Evolutionary conservation across 164 flowering plant species (phyloP).

Genomic region (Stephania japonica): DNA sequence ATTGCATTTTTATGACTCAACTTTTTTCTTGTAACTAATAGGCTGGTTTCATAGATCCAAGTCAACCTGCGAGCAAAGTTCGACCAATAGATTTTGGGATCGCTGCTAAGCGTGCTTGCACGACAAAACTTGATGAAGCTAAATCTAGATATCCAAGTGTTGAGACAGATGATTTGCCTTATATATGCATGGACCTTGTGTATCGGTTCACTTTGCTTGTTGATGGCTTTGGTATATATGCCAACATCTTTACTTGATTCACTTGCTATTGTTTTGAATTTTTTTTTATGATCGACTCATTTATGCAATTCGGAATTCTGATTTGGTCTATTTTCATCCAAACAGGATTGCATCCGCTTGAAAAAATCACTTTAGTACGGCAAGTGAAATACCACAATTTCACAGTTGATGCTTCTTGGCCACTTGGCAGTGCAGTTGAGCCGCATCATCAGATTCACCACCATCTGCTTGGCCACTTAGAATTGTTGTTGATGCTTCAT

Average conservation of each 20-base stretch:
- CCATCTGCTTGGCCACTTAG: background rate
- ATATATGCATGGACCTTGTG: constrained; percentile 52
- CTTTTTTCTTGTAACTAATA: constrained; percentile 15
- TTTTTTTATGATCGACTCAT: background rate
- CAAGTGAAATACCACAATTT: constrained; percentile 47
- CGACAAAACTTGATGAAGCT: constrained; percentile 27
- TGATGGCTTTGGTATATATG: constrained; percentile 47
- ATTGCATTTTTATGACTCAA: too few relatives aligned
- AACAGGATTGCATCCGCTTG: constrained; percentile 65
- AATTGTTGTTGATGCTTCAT: background rate
- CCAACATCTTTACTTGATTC: background rate
- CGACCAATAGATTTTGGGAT: constrained; percentile 38
- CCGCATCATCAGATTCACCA: constrained; percentile 56
- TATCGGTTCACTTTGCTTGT: constrained; percentile 45
- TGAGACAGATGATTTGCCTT: constrained; percentile 34
- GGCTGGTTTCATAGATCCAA: constrained; percentile 56
- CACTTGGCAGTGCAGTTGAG: constrained; percentile 90
- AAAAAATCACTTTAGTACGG: constrained; percentile 76
- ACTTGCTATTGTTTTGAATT: background rate
- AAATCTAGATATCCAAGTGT: constrained; percentile 24
- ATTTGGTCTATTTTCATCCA: background rate
- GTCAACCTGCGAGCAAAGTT: constrained; percentile 29
- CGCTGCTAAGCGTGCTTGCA: constrained; percentile 44
- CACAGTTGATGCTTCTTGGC: constrained; percentile 89
- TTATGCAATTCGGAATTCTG: background rate